Conservation (phyloP, 805 yeast genomes). For the Saccharomycopsis oosterbeekiorum region DNA sequence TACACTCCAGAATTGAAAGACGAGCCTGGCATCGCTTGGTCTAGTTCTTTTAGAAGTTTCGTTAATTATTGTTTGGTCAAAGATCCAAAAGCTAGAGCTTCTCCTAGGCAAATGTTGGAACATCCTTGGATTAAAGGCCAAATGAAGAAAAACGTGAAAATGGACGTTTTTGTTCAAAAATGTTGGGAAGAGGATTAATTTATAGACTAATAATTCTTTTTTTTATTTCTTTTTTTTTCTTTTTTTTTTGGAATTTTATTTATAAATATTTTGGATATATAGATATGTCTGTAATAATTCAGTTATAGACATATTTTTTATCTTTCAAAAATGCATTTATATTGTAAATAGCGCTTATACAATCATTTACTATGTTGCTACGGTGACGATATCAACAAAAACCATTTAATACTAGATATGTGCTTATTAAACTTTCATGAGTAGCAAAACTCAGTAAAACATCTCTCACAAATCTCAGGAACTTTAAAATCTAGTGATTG, state of each 20-base stretch:
- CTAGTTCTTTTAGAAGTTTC: slow-evolving; percentile 73
- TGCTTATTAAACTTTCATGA: slow-evolving; percentile 20
- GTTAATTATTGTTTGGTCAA: slow-evolving; percentile 72
- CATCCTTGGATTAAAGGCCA: slow-evolving; percentile 93
- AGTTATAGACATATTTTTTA: not conserved
- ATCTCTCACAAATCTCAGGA: slow-evolving; percentile 29
- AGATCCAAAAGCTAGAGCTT: slow-evolving; percentile 70
- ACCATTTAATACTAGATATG: not conserved
- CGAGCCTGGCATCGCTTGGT: slow-evolving; percentile 73
- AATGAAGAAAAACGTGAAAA: slow-evolving; percentile 58
- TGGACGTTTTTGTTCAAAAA: slow-evolving; percentile 74
- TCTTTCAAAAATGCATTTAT: not conserved
- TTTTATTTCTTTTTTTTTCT: not conserved
- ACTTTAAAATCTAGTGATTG: slow-evolving; percentile 17
- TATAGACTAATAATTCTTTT: not conserved
- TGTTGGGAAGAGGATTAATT: slow-evolving; percentile 43
- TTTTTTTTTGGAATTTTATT: not conserved
- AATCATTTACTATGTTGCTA: not conserved
- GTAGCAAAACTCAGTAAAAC: slow-evolving; percentile 33
- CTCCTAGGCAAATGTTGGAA: slow-evolving; percentile 84
- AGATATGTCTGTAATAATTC: no score
- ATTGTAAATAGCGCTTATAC: no score
- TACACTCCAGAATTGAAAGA: slow-evolving; percentile 74
- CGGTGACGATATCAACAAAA: not conserved
- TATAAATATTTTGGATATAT: not conserved